Conservation (phyloP, 108 stramenopile genomes). For the Stephanodiscus minutulus region DNA sequence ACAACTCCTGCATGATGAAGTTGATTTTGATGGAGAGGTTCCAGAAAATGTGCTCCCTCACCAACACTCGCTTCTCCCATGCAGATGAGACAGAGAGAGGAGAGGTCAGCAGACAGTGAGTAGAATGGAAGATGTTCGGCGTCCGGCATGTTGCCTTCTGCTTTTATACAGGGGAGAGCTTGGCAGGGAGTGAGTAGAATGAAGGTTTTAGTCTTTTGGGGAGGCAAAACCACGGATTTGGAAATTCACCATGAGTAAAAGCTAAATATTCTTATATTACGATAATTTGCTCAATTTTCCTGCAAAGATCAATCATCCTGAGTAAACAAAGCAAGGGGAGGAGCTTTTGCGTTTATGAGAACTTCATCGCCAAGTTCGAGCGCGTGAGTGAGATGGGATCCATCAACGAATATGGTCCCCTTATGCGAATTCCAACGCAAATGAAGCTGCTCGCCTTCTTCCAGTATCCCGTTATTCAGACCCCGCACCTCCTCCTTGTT, state of each 20-base stretch:
- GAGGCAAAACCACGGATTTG: background rate
- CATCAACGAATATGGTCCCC: conserved; percentile 91
- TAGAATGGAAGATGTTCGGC: background rate
- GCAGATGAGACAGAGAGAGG: no score
- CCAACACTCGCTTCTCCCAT: no score
- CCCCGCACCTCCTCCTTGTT: conserved; percentile 48
- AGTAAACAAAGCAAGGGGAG: conserved; percentile 72
- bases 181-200: no score
- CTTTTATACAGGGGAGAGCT: no score
- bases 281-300: background rate
- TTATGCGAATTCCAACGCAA: conserved; percentile 92
- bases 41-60: no score
- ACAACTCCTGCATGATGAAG: no score
- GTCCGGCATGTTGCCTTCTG: no score
- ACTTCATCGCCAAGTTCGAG: conserved; percentile 91
- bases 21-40: no score
- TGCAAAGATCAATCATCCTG: background rate
- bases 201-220: background rate
- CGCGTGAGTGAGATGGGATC: conserved; percentile 79
- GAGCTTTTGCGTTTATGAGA: conserved; percentile 75
- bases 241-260: background rate
- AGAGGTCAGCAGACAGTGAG: no score
- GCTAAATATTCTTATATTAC: background rate
- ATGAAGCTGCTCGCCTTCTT: conserved; percentile 65
- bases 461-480: conserved; percentile 67